Conservation (phyloP, 192 early-diverging fungal species). For the Backusella tarrabulga region DNA sequence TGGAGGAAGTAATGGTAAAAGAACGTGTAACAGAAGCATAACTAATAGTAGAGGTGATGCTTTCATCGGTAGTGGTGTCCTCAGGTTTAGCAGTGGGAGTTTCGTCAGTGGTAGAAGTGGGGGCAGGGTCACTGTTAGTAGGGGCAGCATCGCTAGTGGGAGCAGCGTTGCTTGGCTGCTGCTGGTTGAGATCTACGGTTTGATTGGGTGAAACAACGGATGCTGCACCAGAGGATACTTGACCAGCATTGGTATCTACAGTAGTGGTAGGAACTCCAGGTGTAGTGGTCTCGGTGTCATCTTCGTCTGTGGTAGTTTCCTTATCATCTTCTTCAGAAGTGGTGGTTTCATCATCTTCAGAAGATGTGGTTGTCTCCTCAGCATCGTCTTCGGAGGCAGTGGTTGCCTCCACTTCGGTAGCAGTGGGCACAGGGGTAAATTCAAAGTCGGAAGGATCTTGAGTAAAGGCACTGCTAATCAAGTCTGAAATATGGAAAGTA, state of each 20-base stretch:
- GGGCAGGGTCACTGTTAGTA: not conserved
- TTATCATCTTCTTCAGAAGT: not conserved
- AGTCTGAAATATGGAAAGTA: not conserved
- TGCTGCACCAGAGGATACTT: not conserved
- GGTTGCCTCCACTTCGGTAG: not conserved
- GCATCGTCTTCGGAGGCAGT: not conserved
- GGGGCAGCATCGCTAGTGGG: not conserved
- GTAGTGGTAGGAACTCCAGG: not conserved
- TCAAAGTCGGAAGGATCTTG: not conserved
- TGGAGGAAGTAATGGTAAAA: slow-evolving; percentile 17
- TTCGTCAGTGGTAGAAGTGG: not conserved
- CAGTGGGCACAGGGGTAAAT: not conserved
- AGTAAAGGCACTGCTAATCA: not conserved
- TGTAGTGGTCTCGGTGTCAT: not conserved
- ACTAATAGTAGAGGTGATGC: not conserved
- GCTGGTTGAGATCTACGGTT: not conserved
- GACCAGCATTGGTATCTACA: not conserved
- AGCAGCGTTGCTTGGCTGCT: not conserved
- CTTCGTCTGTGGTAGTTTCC: not conserved
- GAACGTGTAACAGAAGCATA: slow-evolving; percentile 4
- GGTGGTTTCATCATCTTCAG: not conserved
- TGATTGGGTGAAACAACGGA: not conserved
- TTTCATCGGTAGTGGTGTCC: not conserved
- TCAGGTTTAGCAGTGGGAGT: not conserved
- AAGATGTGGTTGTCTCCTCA: not conserved